Conservation (phyloP, 2,329 filamentous ascomycete species). For the Aspergillus pseudoglaucus region DNA sequence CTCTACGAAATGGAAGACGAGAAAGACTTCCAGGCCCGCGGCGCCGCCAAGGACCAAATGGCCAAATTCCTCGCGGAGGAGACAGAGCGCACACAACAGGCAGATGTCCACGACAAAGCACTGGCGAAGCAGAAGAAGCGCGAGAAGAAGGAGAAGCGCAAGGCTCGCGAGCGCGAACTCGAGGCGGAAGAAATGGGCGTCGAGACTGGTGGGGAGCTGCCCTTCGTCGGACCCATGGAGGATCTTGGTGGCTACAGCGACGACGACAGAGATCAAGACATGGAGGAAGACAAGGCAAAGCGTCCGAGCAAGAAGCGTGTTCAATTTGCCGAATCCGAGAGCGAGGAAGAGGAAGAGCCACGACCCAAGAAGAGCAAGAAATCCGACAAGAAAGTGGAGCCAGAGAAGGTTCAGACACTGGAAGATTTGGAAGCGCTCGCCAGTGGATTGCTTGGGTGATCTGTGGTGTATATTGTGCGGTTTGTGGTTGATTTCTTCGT, state of each 20-base stretch:
- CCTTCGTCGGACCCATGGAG: slow-evolving; percentile 15
- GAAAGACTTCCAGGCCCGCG: slow-evolving; percentile 67
- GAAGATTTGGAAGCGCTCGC: slow-evolving; percentile 44
- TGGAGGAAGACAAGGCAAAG: slow-evolving; percentile 15
- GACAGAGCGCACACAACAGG: slow-evolving; percentile 61
- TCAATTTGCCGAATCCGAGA: slow-evolving; percentile 26
- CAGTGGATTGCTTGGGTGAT: slow-evolving; percentile 35
- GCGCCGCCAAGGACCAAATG: slow-evolving; percentile 69
- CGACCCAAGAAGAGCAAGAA: slow-evolving; percentile 22
- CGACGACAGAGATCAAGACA: slow-evolving; percentile 3
- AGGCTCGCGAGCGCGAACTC: slow-evolving; percentile 33
- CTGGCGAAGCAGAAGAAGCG: slow-evolving; percentile 66
- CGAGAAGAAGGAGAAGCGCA: slow-evolving; percentile 43
- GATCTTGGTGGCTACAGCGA: slow-evolving; percentile 7
- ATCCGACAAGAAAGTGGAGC: slow-evolving; percentile 12
- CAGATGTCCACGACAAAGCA: slow-evolving; percentile 77
- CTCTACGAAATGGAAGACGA: slow-evolving; percentile 86
- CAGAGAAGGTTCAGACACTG: slow-evolving; percentile 37
- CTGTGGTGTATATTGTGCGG: slow-evolving; percentile 5
- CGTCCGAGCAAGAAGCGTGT: slow-evolving; percentile 37
- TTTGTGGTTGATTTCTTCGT: neutral
- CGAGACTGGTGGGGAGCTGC: slow-evolving; percentile 8
- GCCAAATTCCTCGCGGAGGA: slow-evolving; percentile 73
- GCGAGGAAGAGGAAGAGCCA: slow-evolving; percentile 22
- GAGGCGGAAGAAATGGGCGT: slow-evolving; percentile 20